Evolutionary conservation across 169 alveolate species (phyloP).

Genomic region (Prorocentrum cordatum): DNA sequence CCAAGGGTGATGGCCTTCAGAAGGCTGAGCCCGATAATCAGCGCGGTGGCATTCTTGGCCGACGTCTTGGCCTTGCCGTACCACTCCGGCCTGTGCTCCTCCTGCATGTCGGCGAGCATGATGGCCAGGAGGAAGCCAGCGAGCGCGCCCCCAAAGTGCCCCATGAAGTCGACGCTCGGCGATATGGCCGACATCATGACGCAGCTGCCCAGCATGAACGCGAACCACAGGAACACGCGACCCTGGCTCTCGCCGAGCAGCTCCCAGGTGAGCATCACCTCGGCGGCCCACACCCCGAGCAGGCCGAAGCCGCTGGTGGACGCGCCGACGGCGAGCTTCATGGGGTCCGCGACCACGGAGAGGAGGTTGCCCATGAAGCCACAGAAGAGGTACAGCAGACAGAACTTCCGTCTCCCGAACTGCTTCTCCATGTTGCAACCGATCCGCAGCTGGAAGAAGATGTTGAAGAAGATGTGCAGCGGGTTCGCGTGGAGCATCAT

Average conservation of each 20-base stretch:
- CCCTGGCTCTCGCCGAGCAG: slow-evolving; percentile 59
- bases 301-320: slow-evolving; percentile 66
- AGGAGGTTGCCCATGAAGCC: slow-evolving; percentile 70
- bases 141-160: slow-evolving; percentile 65
- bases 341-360: no score
- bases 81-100: slow-evolving; percentile 59
- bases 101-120: slow-evolving; percentile 67
- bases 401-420: slow-evolving; percentile 15
- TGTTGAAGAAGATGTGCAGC: slow-evolving; percentile 62
- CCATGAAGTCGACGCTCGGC: slow-evolving; percentile 64
- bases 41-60: slow-evolving; percentile 38
- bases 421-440: slow-evolving; percentile 69
- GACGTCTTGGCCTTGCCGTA: slow-evolving; percentile 46
- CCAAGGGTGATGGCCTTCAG: slow-evolving; percentile 14
- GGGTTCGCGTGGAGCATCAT: slow-evolving; percentile 64
- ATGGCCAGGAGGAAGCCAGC: slow-evolving; percentile 55
- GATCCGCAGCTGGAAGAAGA: slow-evolving; percentile 69
- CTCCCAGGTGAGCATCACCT: slow-evolving; percentile 56
- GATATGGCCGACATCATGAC: slow-evolving; percentile 70
- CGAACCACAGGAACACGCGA: slow-evolving; percentile 64
- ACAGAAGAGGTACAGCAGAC: slow-evolving; percentile 24
- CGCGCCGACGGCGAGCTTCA: slow-evolving; percentile 66
- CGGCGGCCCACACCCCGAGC: slow-evolving; percentile 68
- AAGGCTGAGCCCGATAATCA: slow-evolving; percentile 10
- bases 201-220: slow-evolving; percentile 39